Conservation (phyloP, 2,329 filamentous ascomycete species). For the Teratosphaeria viscida region DNA sequence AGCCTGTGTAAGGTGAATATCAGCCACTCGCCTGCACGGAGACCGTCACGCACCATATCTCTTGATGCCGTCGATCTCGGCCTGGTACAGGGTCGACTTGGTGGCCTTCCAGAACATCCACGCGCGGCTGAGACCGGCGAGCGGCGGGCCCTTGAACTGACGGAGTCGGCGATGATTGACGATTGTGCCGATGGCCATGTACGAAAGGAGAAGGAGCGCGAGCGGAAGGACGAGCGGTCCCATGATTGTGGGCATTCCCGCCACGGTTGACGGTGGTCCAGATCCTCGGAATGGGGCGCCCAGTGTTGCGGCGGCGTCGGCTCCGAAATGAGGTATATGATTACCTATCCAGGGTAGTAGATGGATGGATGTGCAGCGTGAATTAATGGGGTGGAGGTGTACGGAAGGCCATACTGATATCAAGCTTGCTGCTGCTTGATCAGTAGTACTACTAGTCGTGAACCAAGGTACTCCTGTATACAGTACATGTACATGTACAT, state of each 20-base stretch:
- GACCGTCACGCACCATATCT: slow-evolving; percentile 14
- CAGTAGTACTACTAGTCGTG: no score
- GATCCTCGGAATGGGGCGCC: background rate
- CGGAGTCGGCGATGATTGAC: slow-evolving; percentile 16
- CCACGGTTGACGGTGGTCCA: background rate
- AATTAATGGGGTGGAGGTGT: background rate
- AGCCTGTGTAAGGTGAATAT: slow-evolving; percentile 18
- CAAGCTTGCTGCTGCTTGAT: no score
- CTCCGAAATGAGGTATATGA: background rate
- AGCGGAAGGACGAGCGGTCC: background rate
- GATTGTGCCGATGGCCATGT: slow-evolving; percentile 10
- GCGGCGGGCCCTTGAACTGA: slow-evolving; percentile 19
- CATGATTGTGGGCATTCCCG: background rate
- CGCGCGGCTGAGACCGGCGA: slow-evolving; percentile 12
- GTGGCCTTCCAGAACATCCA: slow-evolving; percentile 22
- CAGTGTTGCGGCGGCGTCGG: background rate
- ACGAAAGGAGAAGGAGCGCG: slow-evolving; percentile 2
- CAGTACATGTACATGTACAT: no score
- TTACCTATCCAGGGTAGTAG: no score
- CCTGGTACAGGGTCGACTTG: slow-evolving; percentile 9
- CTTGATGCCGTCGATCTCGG: slow-evolving; percentile 14
- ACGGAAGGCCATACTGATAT: no score
- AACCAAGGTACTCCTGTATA: no score
- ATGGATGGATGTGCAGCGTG: background rate
- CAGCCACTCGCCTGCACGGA: background rate